Conservation (phyloP, 2,329 filamentous ascomycete genomes). For the Epichloe hybrida region DNA sequence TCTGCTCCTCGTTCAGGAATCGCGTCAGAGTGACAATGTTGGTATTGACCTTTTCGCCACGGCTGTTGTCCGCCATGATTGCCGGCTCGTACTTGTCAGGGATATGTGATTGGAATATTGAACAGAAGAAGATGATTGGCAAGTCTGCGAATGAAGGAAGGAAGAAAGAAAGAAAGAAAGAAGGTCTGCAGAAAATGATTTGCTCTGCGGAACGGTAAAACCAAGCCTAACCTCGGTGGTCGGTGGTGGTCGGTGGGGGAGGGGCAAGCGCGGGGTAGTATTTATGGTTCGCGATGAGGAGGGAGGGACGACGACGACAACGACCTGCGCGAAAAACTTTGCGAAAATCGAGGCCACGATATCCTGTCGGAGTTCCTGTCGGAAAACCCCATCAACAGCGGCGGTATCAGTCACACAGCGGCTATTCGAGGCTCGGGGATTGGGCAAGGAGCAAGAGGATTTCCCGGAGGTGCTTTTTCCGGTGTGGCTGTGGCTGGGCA, state of each 20-base stretch:
- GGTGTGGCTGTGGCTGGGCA: neutral
- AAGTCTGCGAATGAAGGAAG: neutral
- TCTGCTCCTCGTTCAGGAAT: constrained; percentile 91
- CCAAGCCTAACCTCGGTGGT: constrained; percentile 4
- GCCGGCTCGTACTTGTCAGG: neutral
- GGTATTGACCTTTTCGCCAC: constrained; percentile 75
- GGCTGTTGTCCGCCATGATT: constrained; percentile 25
- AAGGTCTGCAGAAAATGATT: neutral
- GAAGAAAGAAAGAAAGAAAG: neutral
- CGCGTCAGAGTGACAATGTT: constrained; percentile 91
- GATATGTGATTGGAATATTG: no score
- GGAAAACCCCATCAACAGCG: no score
- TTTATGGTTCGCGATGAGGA: neutral
- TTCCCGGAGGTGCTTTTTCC: constrained; percentile 14
- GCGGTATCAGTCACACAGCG: neutral
- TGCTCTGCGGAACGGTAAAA: neutral
- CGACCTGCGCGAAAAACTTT: no score
- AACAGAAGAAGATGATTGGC: no score
- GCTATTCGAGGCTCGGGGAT: neutral
- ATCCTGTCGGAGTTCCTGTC: no score
- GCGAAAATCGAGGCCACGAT: no score
- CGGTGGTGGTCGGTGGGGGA: no score
- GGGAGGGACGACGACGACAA: no score
- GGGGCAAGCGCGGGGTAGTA: constrained; percentile 1
- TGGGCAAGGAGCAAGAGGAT: constrained; percentile 18